A percentile compares a stretch with the other conserved stretches of the same genome.
Conservation (phyloP, 2,329 filamentous ascomycete species). For the Chaetomium globosum region DNA sequence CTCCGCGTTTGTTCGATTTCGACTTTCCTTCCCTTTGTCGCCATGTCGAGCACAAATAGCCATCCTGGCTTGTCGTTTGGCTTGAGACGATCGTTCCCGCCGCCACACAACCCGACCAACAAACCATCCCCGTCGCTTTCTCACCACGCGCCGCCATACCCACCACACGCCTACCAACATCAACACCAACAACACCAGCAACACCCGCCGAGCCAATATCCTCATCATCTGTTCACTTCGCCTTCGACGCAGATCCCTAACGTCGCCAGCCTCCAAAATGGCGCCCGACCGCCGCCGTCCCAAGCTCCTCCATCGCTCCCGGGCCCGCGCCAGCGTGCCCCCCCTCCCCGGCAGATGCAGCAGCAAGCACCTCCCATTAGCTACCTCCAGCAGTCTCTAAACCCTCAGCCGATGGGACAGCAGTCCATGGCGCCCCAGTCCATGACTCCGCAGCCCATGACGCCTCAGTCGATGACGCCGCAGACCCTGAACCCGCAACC, state of each 20-base stretch:
- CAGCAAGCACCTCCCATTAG: slow-evolving; percentile 41
- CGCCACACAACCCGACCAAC: slow-evolving; percentile 54
- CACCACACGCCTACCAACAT: slow-evolving; percentile 50
- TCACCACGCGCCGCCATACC: slow-evolving; percentile 58
- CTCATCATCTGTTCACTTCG: slow-evolving; percentile 57
- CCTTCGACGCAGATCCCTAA: slow-evolving; percentile 52
- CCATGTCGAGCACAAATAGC: slow-evolving; percentile 49
- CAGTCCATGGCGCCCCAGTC: slow-evolving; percentile 32
- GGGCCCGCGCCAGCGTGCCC: slow-evolving; percentile 50
- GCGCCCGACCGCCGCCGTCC: slow-evolving; percentile 46
- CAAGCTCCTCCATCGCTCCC: slow-evolving; percentile 54
- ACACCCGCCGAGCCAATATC: slow-evolving; percentile 47
- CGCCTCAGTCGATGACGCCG: slow-evolving; percentile 24
- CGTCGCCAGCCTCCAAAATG: slow-evolving; percentile 54
- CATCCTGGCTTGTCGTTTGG: slow-evolving; percentile 58
- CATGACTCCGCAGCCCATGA: slow-evolving; percentile 20
- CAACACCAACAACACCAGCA: slow-evolving; percentile 51
- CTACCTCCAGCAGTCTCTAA: slow-evolving; percentile 45
- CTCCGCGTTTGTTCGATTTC: slow-evolving; percentile 21
- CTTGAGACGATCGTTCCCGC: slow-evolving; percentile 53
- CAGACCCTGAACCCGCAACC: slow-evolving; percentile 36
- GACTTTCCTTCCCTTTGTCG: slow-evolving; percentile 24
- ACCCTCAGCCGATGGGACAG: slow-evolving; percentile 40
- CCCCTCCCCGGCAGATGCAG: slow-evolving; percentile 51
- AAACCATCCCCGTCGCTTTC: slow-evolving; percentile 58